Evolutionary conservation across 495 filamentous ascomycete species (phyloP), one percentile per base, ranked within the genome.

Genomic region (Neurospora sp.): DNA sequence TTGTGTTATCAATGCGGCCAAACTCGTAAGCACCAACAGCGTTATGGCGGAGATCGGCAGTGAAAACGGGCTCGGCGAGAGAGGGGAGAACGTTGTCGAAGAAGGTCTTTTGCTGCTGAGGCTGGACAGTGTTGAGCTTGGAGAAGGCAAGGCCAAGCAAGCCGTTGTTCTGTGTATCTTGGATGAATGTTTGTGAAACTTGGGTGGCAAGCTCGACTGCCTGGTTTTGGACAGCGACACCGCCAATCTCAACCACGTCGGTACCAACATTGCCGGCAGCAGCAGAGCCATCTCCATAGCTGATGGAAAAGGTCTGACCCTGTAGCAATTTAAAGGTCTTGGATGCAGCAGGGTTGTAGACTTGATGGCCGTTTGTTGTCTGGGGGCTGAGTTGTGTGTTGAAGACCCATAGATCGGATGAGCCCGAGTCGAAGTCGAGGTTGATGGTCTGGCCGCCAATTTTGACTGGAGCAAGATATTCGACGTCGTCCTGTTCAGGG

Each of bases 341-440:
- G 20, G 90, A 92, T 71, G 89, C 85, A 5, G 78, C 77, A 4
- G 90, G 87, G 74, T 94, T 83, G 78, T 86, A 97, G 44, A 90
- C 78, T 0, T 82, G 82, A 79, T 92, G 92, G 45, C 86, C 86
- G 18, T 74, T 74, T 8, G 81, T 83, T 31, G 81, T 73, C 0
- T 74, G 72, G 6, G 80, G 44, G 3, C 87, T 81, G 27, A 94
- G 85, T 68, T 85, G 77, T 5, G 89, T 89, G 84, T 88, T 93
- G 82, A 95, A 91, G 39, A 94, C 88, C 93, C 93, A 97, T 73
- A 97, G 83, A 79, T 96, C 93, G 18, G 93, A 87, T 6, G 91
- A 94, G 70, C 93, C 93, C 20, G 92, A 92, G 80, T 97, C 93
- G 79, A 97, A 93, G 76, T 94, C 88, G 78, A 97, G 83, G 74